Conservation (phyloP, 192 early-diverging fungal species). For the Paraglomus brasilianum region DNA sequence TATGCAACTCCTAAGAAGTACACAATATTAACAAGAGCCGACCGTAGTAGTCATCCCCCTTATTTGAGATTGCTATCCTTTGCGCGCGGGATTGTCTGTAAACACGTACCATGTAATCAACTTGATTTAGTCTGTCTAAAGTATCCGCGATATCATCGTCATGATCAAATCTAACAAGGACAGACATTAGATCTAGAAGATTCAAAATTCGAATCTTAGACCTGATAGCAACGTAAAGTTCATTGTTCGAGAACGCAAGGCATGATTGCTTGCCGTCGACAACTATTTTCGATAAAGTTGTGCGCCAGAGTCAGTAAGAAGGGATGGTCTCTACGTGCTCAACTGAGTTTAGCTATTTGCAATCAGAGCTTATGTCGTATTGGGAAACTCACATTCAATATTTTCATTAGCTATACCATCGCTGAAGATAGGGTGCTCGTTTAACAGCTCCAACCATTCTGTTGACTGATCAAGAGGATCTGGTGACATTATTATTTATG, state of each 20-base stretch:
- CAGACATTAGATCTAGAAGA: constrained; percentile 20
- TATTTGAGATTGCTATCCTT: no score
- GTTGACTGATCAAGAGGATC: not conserved
- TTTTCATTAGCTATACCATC: not conserved
- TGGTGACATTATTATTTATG: no score
- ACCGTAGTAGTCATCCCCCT: not conserved
- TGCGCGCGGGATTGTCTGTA: not conserved
- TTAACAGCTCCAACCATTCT: constrained; percentile 6
- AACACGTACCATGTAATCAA: constrained; percentile 7
- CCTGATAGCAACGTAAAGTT: constrained; percentile 20
- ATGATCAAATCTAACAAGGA: not conserved
- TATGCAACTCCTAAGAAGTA: constrained; percentile 40
- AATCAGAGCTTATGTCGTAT: no score
- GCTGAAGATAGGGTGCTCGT: constrained; percentile 19
- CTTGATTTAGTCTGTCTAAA: constrained; percentile 11
- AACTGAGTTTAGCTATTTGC: not conserved
- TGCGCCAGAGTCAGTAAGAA: not conserved
- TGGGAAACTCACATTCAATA: not conserved
- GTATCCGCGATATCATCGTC: not conserved
- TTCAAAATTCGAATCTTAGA: constrained; percentile 20
- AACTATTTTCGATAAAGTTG: not conserved
- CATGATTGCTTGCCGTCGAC: constrained; percentile 21
- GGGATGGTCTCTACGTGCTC: not conserved
- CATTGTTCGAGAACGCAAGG: not conserved
- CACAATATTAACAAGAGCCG: constrained; percentile 13